Evolutionary conservation across 495 filamentous ascomycete species (phyloP), one percentile per base, ranked within the genome.

Genomic region (Usnea hakonensis): DNA sequence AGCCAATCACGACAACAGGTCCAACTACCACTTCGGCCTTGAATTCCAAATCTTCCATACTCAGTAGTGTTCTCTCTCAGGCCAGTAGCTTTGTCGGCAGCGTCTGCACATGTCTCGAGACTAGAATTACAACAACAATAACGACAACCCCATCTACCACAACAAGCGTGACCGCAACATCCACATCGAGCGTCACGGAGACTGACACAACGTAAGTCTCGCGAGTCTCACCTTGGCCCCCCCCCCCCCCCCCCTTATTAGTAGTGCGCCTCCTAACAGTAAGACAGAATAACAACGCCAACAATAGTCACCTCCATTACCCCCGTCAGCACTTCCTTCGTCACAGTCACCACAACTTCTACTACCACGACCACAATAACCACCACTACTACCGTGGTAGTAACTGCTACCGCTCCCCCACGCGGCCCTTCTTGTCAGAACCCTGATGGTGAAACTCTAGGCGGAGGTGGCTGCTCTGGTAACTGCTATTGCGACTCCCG

Each of bases 351-450:
- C 9, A 44, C 37, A 9, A 60, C 44, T 30, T 52, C 41, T 35
- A 65, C 41, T 33, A 58, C 44, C 26, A 60, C 56, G n/a, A 50
- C 62, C 17, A 54, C 28, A 5, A 56, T 28, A 7, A 56, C 54
- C 30, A 56, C 54, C 36, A 56, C 54, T n/a, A 9, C 7, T 3
- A 56, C 32, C 54, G 32, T 36, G 11, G 36, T 9, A 5, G 54
- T 40, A 6, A 23, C 23, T 14, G 54, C 54, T 8, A 56, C 54
- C 30, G 54, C 54, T 19, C 8, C 54, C n/a, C 28, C 54, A 7
- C 23, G 30, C 9, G 32, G 54, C 32, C 23, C 54, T 33, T 32
- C 54, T 5, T 36, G 54, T 28, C 10, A n/a, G 32, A 36, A 36
- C 30, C 54, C 32, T 40, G 26, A 35, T n/a, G 54, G 54, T 17